phyloP scores from a whole-genome alignment of 441 rosid species.

The Populus tomentosa region DNA sequence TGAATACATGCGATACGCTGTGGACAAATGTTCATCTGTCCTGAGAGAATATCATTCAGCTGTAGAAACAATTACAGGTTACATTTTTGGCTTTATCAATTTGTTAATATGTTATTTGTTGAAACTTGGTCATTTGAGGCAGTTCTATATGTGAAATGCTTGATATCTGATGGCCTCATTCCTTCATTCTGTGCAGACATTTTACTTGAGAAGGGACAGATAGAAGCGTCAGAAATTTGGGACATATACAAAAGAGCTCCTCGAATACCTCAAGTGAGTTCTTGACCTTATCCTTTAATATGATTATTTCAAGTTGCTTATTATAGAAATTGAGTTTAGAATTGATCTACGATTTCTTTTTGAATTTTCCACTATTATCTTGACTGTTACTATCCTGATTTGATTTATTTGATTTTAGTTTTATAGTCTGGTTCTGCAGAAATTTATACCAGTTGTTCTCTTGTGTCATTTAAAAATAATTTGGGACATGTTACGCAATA shows the following conservation, averaged over 20 bases:
- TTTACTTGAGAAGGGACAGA: conserved; percentile 74
- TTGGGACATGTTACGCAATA: background rate
- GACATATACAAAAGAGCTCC: conserved; percentile 66
- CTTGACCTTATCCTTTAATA: conserved; percentile 1
- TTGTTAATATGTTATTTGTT: background rate
- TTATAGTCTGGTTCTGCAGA: background rate
- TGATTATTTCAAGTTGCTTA: background rate
- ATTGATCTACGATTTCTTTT: background rate
- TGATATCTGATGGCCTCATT: conserved; percentile 3
- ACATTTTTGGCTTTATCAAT: conserved; percentile 1
- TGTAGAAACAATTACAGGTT: conserved; percentile 93
- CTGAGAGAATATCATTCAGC: conserved; percentile 85
- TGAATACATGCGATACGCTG: conserved; percentile 81
- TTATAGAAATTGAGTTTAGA: background rate
- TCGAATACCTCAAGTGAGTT: conserved; percentile 69
- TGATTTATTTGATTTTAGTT: no score
- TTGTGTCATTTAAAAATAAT: background rate
- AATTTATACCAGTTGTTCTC: background rate
- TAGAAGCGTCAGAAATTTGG: conserved; percentile 86
- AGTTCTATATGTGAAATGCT: background rate
- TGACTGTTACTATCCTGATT: background rate
- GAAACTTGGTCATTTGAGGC: background rate
- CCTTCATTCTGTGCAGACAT: conserved; percentile 49
- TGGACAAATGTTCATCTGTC: conserved; percentile 74
- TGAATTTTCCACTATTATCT: background rate